These are phyloP conservation scores for Pueraria montana DNA, from an alignment of 306 rosid genomes.

Conservation along the genomic window DNA sequence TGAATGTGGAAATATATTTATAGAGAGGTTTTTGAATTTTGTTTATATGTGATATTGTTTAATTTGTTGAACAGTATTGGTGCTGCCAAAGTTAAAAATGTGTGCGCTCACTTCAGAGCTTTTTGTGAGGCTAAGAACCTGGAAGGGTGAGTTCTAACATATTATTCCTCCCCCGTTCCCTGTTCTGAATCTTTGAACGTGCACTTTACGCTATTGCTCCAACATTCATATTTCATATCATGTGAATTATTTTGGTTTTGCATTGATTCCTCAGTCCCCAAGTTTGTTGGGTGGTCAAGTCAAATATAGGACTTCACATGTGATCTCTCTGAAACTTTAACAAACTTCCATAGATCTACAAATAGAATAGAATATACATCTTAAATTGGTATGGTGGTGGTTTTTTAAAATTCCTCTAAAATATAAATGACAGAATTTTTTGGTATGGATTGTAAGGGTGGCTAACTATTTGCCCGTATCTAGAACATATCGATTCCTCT, in stretches of 20 bases:
- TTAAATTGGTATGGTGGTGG: background rate
- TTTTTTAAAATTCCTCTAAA: background rate
- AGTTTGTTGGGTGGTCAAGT: slow-evolving; percentile 11
- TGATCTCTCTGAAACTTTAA: slow-evolving; percentile 12
- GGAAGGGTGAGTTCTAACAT: slow-evolving; percentile 70
- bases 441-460: background rate
- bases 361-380: background rate
- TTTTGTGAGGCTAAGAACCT: slow-evolving; percentile 71
- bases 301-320: background rate
- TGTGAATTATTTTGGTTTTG: slow-evolving; percentile 4
- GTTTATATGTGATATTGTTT: slow-evolving; percentile 13
- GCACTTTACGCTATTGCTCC: background rate
- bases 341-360: background rate
- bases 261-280: slow-evolving; percentile 19
- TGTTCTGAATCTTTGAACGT: slow-evolving; percentile 19
- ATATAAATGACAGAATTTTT: background rate
- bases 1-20: background rate
- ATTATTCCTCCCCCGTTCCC: background rate
- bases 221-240: background rate
- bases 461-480: background rate
- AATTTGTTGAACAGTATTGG: slow-evolving; percentile 68
- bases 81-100: slow-evolving; percentile 69
- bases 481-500: background rate
- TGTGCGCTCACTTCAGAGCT: slow-evolving; percentile 65
- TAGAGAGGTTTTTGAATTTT: background rate